Evolutionary conservation across 2,329 filamentous ascomycete species (phyloP).

Genomic region (Beauveria australis): DNA sequence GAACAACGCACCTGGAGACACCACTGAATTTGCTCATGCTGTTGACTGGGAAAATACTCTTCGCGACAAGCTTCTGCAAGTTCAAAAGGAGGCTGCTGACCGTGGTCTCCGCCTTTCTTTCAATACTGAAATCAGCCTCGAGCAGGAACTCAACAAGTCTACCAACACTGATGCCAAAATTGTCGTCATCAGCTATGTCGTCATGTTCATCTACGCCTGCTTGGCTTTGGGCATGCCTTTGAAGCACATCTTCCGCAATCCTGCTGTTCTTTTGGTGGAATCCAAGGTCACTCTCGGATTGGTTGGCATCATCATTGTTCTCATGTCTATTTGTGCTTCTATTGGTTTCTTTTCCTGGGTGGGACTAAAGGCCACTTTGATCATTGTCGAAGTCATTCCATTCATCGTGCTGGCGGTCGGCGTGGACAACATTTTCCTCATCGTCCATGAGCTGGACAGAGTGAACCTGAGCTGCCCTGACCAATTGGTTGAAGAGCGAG

Average conservation of each 20-base stretch:
- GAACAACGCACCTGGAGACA: conserved; percentile 72
- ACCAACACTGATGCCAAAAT: conserved; percentile 98
- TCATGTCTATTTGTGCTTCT: conserved; percentile 95
- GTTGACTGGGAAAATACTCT: conserved; percentile 86
- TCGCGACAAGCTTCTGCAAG: conserved; percentile 63
- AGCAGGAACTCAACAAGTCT: conserved; percentile 94
- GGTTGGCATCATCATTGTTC: conserved; percentile 85
- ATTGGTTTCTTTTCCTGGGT: conserved; percentile 90
- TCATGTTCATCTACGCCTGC: conserved; percentile 98
- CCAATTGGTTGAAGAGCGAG: conserved; percentile 74
- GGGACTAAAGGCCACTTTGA: conserved; percentile 89
- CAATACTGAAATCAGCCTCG: conserved; percentile 88
- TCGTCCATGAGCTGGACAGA: conserved; percentile 95
- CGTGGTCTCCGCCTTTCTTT: conserved; percentile 85
- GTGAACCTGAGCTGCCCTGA: conserved; percentile 90
- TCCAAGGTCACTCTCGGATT: conserved; percentile 97
- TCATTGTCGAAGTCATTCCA: conserved; percentile 96
- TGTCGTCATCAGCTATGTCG: conserved; percentile 88
- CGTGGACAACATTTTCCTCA: conserved; percentile 97
- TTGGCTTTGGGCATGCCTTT: conserved; percentile 82
- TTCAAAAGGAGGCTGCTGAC: conserved; percentile 69
- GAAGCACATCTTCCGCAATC: conserved; percentile 70
- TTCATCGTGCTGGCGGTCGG: conserved; percentile 95
- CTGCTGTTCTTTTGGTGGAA: conserved; percentile 77
- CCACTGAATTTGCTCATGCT: conserved; percentile 59